Conservation (phyloP, 805 yeast genomes). For the Kodamaea jinghongensis region DNA sequence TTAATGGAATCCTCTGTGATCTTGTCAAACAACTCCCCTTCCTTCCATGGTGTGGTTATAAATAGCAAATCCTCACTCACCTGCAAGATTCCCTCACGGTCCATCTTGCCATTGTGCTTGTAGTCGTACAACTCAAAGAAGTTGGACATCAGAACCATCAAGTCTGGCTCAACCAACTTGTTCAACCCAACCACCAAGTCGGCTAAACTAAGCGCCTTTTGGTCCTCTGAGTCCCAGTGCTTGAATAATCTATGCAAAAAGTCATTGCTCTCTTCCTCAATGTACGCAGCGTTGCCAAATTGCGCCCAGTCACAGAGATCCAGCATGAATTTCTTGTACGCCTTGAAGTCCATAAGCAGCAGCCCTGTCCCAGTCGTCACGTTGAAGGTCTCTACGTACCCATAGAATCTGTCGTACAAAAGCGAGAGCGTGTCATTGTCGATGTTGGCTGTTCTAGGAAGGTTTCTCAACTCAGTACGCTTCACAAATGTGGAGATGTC, state of each 20-base stretch:
- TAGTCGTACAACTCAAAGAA: slow-evolving; percentile 76
- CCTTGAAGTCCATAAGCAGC: slow-evolving; percentile 70
- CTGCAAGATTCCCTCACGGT: slow-evolving; percentile 74
- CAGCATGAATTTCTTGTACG: slow-evolving; percentile 71
- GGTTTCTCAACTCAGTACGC: slow-evolving; percentile 83
- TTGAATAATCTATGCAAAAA: slow-evolving; percentile 64
- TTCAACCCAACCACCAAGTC: slow-evolving; percentile 76
- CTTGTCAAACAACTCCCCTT: slow-evolving; percentile 61
- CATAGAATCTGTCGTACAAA: slow-evolving; percentile 81
- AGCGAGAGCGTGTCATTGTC: slow-evolving; percentile 58
- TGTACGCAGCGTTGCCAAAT: slow-evolving; percentile 16
- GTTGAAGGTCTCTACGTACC: slow-evolving; percentile 66
- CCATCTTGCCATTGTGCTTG: slow-evolving; percentile 56
- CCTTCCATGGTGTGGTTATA: slow-evolving; percentile 84
- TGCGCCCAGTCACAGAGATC: slow-evolving; percentile 77
- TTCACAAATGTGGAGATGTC: slow-evolving; percentile 90
- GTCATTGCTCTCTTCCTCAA: slow-evolving; percentile 20
- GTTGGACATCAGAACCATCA: slow-evolving; percentile 74
- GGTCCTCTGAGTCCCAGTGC: slow-evolving; percentile 62
- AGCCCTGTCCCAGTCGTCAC: slow-evolving; percentile 46
- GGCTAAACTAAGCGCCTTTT: slow-evolving; percentile 59
- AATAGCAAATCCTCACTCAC: slow-evolving; percentile 84
- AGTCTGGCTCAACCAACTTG: slow-evolving; percentile 62
- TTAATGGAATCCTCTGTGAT: slow-evolving; percentile 64
- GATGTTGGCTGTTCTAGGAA: slow-evolving; percentile 70